Percentiles rank a stretch among this genome's conserved stretches.
phyloP scores from a whole-genome alignment of 108 stramenopile genomes.

The Licmophora abbreviata region DNA sequence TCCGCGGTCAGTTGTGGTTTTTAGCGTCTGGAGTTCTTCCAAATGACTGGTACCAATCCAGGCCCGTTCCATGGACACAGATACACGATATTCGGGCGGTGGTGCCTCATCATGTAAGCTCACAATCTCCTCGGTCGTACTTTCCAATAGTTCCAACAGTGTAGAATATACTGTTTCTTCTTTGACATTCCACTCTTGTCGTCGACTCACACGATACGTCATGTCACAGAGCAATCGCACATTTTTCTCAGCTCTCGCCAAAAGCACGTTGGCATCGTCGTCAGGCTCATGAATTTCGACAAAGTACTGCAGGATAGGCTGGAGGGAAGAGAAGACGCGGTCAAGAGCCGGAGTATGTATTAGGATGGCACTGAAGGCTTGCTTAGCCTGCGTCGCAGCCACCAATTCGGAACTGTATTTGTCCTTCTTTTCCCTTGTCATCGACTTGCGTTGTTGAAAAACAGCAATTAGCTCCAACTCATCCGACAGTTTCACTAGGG shows the following conservation, averaged over 20 bases:
- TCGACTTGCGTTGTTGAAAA: too few relatives aligned
- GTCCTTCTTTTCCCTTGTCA: slow-evolving; percentile 9
- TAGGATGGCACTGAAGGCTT: too few relatives aligned
- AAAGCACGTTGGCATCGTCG: slow-evolving; percentile 36
- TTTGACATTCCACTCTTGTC: slow-evolving; percentile 38
- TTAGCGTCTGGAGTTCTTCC: slow-evolving; percentile 27
- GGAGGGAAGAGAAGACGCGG: slow-evolving; percentile 31
- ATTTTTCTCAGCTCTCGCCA: slow-evolving; percentile 26
- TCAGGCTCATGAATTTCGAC: slow-evolving; percentile 19
- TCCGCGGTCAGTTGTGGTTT: slow-evolving; percentile 5
- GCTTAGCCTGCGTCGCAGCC: slow-evolving; percentile 25
- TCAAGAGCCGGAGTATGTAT: slow-evolving; percentile 29
- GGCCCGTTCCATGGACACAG: slow-evolving; percentile 27
- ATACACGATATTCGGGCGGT: too few relatives aligned
- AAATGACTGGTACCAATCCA: slow-evolving; percentile 45
- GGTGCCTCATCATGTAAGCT: too few relatives aligned
- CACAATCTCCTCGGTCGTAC: too few relatives aligned
- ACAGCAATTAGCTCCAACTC: slow-evolving; percentile 40
- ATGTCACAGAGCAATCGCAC: slow-evolving; percentile 36
- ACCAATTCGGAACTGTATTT: slow-evolving; percentile 7
- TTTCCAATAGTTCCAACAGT: slow-evolving; percentile 38
- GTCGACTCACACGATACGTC: slow-evolving; percentile 31
- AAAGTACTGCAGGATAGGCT: slow-evolving; percentile 36
- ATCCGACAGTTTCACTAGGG: slow-evolving; percentile 40
- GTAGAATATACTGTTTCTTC: slow-evolving; percentile 36